Percentiles rank a stretch among this genome's conserved stretches.
Evolutionary conservation across 345 rosid genomes (phyloP).

Genomic region (Eucalyptus rudis): DNA sequence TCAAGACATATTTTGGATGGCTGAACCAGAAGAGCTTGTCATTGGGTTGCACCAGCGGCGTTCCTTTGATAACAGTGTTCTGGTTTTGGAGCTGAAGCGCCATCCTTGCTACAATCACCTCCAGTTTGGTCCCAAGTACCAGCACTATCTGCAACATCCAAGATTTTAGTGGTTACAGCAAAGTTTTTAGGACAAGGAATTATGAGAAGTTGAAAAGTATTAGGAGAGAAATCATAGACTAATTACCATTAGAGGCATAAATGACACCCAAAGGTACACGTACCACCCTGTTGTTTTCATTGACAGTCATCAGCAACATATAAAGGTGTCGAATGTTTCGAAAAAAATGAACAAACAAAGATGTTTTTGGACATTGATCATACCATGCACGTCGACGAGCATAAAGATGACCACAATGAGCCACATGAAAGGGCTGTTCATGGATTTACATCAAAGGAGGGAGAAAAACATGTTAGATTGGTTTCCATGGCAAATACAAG

Average conservation of each 20-base stretch:
- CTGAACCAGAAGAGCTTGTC: slow-evolving; percentile 55
- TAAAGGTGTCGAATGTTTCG: neutral
- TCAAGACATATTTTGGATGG: slow-evolving; percentile 34
- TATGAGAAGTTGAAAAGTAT: neutral
- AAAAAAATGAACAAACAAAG: neutral
- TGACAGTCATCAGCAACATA: neutral
- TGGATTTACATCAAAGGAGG: neutral
- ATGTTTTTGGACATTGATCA: neutral
- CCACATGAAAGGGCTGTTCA: slow-evolving; percentile 65
- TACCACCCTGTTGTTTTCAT: slow-evolving; percentile 39
- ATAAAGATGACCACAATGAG: slow-evolving; percentile 46
- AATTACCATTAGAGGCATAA: slow-evolving; percentile 56
- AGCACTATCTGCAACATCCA: slow-evolving; percentile 20
- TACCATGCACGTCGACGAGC: slow-evolving; percentile 62
- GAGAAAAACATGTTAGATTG: neutral
- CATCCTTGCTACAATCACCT: slow-evolving; percentile 45
- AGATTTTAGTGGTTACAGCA: neutral
- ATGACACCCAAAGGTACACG: slow-evolving; percentile 57
- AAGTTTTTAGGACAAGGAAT: neutral
- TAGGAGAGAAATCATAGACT: no score
- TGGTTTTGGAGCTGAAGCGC: slow-evolving; percentile 25
- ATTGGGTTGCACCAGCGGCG: slow-evolving; percentile 35
- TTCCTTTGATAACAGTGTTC: slow-evolving; percentile 31
- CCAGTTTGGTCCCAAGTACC: slow-evolving; percentile 37
- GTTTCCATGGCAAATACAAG: neutral